These are phyloP conservation scores for Gloeopeniophorella convolvens DNA, from an alignment of 768 basidiomycete genomes.

Conservation along the genomic window DNA sequence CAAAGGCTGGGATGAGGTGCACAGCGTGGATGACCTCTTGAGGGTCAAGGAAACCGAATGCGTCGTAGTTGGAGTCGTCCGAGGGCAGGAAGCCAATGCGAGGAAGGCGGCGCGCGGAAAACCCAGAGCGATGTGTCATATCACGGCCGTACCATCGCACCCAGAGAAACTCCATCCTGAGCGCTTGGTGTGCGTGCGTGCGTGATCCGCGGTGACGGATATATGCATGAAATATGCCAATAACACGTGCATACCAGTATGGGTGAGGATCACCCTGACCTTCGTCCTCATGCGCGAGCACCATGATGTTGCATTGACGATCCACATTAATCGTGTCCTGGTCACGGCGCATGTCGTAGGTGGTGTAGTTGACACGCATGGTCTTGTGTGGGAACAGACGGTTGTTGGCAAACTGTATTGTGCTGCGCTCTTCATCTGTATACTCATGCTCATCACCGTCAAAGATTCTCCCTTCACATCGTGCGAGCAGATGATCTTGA, in stretches of 20 bases:
- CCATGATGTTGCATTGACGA: slow-evolving; percentile 31
- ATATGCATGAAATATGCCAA: slow-evolving; percentile 26
- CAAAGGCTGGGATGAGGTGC: slow-evolving; percentile 28
- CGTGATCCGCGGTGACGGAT: slow-evolving; percentile 31
- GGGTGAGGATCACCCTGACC: slow-evolving; percentile 10
- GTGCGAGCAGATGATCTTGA: slow-evolving; percentile 27
- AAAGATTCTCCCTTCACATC: slow-evolving; percentile 21
- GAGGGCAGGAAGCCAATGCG: slow-evolving; percentile 22
- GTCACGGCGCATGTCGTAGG: slow-evolving; percentile 35
- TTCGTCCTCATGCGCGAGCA: slow-evolving; percentile 15
- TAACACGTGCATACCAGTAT: slow-evolving; percentile 27
- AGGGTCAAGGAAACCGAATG: slow-evolving; percentile 30
- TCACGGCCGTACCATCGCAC: slow-evolving; percentile 8
- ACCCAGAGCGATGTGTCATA: neutral
- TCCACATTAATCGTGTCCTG: slow-evolving; percentile 39
- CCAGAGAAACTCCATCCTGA: neutral
- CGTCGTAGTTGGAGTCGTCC: slow-evolving; percentile 2
- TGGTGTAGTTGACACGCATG: slow-evolving; percentile 35
- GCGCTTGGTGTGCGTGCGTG: slow-evolving; percentile 17
- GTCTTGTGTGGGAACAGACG: slow-evolving; percentile 28
- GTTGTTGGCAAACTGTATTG: slow-evolving; percentile 20
- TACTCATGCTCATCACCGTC: slow-evolving; percentile 28
- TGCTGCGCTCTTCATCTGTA: slow-evolving; percentile 17
- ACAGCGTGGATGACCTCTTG: slow-evolving; percentile 22
- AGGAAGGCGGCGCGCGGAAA: slow-evolving; percentile 13